Percentiles rank a stretch among this genome's conserved stretches.
Conservation (phyloP, 2,329 filamentous ascomycete species). For the Bipolaris cookei region DNA sequence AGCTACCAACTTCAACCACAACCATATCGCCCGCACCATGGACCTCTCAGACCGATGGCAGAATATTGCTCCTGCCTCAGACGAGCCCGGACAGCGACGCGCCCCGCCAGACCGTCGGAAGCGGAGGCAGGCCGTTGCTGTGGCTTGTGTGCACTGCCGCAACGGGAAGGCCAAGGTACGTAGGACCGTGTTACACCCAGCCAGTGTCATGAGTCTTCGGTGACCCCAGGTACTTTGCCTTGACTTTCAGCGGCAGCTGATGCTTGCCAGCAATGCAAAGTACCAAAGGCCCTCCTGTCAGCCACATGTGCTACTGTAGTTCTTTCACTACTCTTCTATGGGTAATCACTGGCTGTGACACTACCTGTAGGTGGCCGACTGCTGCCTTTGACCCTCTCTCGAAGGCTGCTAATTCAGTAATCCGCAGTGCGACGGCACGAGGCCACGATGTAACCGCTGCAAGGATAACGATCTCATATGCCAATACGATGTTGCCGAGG, state of each 20-base stretch:
- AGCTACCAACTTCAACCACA: slow-evolving; percentile 1
- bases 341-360: slow-evolving; percentile 13
- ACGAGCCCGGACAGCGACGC: slow-evolving; percentile 30
- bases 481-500: slow-evolving; percentile 35
- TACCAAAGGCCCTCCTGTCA: background rate
- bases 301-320: background rate
- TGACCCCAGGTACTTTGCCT: slow-evolving; percentile 2
- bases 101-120: slow-evolving; percentile 24
- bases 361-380: slow-evolving; percentile 13
- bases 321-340: slow-evolving; percentile 10
- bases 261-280: background rate
- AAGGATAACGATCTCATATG: slow-evolving; percentile 26
- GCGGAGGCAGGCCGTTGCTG: slow-evolving; percentile 29
- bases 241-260: background rate
- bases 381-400: background rate
- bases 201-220: slow-evolving; percentile 1
- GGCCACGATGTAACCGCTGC: slow-evolving; percentile 32
- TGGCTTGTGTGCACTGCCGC: slow-evolving; percentile 33
- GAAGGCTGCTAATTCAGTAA: background rate
- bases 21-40: slow-evolving; percentile 17
- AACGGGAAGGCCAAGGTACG: slow-evolving; percentile 36
- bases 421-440: slow-evolving; percentile 30
- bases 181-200: slow-evolving; percentile 4
- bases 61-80: slow-evolving; percentile 33
- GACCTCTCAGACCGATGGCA: slow-evolving; percentile 32